Evolutionary conservation across 768 basidiomycete genomes (phyloP).

Genomic region (Boletellus ananas): DNA sequence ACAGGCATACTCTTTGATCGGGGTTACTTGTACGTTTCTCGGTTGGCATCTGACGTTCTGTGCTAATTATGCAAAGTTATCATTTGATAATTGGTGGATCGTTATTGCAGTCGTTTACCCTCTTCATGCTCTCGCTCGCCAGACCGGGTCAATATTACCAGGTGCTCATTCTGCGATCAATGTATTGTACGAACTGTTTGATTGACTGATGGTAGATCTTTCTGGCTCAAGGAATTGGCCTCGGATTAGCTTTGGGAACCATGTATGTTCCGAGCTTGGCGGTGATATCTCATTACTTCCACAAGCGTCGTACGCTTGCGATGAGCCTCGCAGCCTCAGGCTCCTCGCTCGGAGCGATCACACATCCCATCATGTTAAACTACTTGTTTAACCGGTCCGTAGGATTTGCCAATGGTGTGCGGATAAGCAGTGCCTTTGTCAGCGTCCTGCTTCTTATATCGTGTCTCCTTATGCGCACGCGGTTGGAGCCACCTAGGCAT

Average conservation of each 20-base stretch:
- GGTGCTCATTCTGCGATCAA: conserved; percentile 20
- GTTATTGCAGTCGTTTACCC: conserved; percentile 37
- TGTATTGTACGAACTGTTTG: not conserved
- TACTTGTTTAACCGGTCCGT: conserved; percentile 13
- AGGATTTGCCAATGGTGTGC: conserved; percentile 47
- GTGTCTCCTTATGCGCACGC: conserved; percentile 34
- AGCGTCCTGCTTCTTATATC: conserved; percentile 35
- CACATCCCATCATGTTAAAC: conserved; percentile 33
- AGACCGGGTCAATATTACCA: conserved; percentile 42
- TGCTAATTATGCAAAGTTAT: conserved; percentile 30
- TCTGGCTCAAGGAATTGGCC: conserved; percentile 45
- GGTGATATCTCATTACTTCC: conserved; percentile 46
- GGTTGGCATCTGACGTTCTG: not conserved
- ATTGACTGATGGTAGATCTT: conserved; percentile 35
- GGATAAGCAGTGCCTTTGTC: conserved; percentile 43
- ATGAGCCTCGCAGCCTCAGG: conserved; percentile 43
- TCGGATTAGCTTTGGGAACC: conserved; percentile 45
- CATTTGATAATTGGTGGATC: conserved; percentile 43
- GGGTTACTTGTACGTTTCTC: conserved; percentile 43
- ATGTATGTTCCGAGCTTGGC: conserved; percentile 43
- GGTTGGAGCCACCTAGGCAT: conserved; percentile 33
- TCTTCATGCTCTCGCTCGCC: conserved; percentile 45
- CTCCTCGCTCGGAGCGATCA: conserved; percentile 27
- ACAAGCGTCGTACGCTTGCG: conserved; percentile 36
- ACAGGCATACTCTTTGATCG: conserved; percentile 46